Percentiles rank a stretch among this genome's conserved stretches.
Evolutionary conservation across 2,329 filamentous ascomycete genomes (phyloP).

Genomic region (Fusarium kyushuense): DNA sequence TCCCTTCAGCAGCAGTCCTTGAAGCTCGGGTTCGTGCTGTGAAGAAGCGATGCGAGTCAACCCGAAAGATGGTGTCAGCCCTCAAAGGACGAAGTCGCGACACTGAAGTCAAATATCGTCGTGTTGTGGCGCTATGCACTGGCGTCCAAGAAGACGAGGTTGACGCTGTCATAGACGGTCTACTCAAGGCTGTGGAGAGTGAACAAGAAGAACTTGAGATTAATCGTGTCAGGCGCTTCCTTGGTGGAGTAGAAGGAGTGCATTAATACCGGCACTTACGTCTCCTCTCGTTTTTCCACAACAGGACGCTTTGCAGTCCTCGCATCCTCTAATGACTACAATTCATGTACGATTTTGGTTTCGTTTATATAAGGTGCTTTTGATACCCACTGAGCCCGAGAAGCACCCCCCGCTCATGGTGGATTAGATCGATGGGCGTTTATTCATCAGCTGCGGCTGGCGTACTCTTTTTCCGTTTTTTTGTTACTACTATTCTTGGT

Average conservation of each 20-base stretch:
- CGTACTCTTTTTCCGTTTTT: conserved; percentile 13
- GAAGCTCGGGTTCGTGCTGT: conserved; percentile 78
- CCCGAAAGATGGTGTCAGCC: conserved; percentile 74
- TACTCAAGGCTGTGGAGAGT: conserved; percentile 90
- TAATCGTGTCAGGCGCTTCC: conserved; percentile 79
- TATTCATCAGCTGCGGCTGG: conserved; percentile 6
- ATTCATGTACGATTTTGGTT: conserved; percentile 35
- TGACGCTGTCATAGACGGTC: conserved; percentile 80
- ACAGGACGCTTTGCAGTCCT: conserved; percentile 9
- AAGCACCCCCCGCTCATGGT: conserved; percentile 39
- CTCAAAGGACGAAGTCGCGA: conserved; percentile 85
- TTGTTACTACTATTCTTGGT: conserved; percentile 3
- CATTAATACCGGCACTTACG: conserved; percentile 50
- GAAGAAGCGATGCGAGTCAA: conserved; percentile 72
- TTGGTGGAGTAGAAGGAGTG: conserved; percentile 79
- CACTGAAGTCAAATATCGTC: conserved; percentile 87
- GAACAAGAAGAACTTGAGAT: conserved; percentile 83
- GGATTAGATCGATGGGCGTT: conserved; percentile 40
- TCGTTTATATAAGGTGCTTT: conserved; percentile 41
- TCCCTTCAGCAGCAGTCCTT: conserved; percentile 72
- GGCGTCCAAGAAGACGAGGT: conserved; percentile 82
- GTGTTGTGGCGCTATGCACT: conserved; percentile 88
- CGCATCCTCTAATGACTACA: conserved; percentile 39
- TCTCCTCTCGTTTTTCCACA: not conserved
- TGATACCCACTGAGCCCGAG: conserved; percentile 47